Conservation (phyloP, 192 early-diverging fungal species). For the Umbelopsis ramanniana region DNA sequence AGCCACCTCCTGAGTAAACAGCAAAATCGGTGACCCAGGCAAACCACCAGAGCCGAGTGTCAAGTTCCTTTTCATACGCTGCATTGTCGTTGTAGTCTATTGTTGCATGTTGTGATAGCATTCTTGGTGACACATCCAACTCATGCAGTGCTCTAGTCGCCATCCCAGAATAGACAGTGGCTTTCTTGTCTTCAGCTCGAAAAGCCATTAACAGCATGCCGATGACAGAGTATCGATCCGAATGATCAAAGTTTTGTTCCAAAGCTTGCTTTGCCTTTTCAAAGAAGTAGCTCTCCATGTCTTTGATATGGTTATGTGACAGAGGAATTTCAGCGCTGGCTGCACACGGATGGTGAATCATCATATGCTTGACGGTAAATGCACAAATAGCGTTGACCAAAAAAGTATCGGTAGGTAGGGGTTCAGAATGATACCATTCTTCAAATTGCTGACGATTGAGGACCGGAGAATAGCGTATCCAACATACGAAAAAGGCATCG, state of each 20-base stretch:
- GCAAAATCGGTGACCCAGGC: conserved; percentile 41
- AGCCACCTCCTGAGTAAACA: conserved; percentile 31
- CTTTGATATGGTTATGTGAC: conserved; percentile 25
- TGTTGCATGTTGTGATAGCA: conserved; percentile 12
- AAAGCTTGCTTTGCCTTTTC: conserved; percentile 31
- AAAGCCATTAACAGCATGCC: conserved; percentile 29
- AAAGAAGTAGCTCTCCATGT: conserved; percentile 44
- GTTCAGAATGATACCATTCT: conserved; percentile 35
- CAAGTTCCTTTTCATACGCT: conserved; percentile 37
- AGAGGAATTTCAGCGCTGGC: neutral
- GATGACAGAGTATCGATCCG: conserved; percentile 36
- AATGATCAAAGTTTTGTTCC: conserved; percentile 38
- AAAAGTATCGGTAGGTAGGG: conserved; percentile 27
- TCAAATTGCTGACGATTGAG: conserved; percentile 39
- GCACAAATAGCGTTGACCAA: conserved; percentile 44
- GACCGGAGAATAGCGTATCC: conserved; percentile 37
- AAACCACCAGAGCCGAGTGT: conserved; percentile 49
- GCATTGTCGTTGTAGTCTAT: conserved; percentile 30
- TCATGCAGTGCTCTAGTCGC: conserved; percentile 36
- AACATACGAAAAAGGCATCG: conserved; percentile 39
- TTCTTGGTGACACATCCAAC: conserved; percentile 39
- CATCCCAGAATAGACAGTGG: conserved; percentile 34
- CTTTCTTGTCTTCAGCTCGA: conserved; percentile 31
- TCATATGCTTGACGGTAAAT: conserved; percentile 31
- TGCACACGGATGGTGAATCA: conserved; percentile 30